A percentile compares a stretch with the other conserved stretches of the same genome.
phyloP scores from a whole-genome alignment of 192 early-diverging fungal species.

The Chytriomyces hyalinus region DNA sequence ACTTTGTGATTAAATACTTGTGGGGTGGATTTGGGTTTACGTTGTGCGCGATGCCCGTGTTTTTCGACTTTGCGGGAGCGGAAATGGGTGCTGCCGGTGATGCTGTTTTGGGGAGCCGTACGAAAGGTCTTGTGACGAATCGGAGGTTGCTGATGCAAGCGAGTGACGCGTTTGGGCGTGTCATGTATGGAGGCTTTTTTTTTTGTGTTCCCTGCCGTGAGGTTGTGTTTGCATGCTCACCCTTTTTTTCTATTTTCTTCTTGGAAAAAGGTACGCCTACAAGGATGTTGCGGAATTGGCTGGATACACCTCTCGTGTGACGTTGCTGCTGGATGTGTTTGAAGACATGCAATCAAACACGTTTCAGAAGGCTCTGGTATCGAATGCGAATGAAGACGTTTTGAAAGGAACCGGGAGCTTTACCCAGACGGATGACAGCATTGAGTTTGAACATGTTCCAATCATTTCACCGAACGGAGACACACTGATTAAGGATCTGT shows the following conservation, averaged over 20 bases:
- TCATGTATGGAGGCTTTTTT: conserved; percentile 63
- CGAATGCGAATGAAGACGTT: conserved; percentile 40
- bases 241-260: not conserved
- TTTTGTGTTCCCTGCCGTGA: not conserved
- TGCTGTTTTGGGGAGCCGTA: conserved; percentile 62
- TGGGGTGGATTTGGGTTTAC: conserved; percentile 92
- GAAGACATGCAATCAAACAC: conserved; percentile 61
- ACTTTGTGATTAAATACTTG: conserved; percentile 98
- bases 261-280: conserved; percentile 72
- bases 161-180: conserved; percentile 91
- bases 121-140: conserved; percentile 90
- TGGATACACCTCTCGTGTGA: conserved; percentile 87
- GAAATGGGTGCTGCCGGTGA: conserved; percentile 47
- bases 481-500: conserved; percentile 71
- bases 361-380: conserved; percentile 47
- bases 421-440: conserved; percentile 19
- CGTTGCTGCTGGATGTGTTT: conserved; percentile 81
- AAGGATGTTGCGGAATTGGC: conserved; percentile 91
- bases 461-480: conserved; percentile 59
- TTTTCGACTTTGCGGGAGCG: conserved; percentile 52
- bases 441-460: conserved; percentile 49
- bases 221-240: not conserved
- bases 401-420: conserved; percentile 34
- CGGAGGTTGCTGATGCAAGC: conserved; percentile 86
- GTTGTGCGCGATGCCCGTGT: conserved; percentile 87